Evolutionary conservation across 371 early-diverging fungal species (phyloP).

Genomic region (Dichotomocladium elegans): DNA sequence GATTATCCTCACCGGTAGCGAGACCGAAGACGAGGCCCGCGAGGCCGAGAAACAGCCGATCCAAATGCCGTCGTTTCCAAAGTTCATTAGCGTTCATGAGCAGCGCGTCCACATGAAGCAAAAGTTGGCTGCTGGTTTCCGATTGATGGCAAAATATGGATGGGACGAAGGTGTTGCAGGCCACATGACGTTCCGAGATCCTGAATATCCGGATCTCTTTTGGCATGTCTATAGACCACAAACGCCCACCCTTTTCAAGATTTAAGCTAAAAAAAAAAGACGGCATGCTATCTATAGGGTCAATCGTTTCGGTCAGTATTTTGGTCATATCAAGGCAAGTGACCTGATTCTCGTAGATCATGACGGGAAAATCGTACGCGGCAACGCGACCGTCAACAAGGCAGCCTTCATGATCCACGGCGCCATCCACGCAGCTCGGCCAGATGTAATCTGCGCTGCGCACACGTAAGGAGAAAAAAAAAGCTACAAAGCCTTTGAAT

Average conservation of each 20-base stretch:
- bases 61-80: slow-evolving; percentile 33
- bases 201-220: slow-evolving; percentile 54
- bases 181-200: slow-evolving; percentile 56
- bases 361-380: slow-evolving; percentile 48
- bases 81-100: slow-evolving; percentile 27
- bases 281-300: slow-evolving; percentile 33
- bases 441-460: slow-evolving; percentile 51
- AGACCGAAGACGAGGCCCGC: slow-evolving; percentile 45
- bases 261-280: no score
- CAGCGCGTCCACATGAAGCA: slow-evolving; percentile 59
- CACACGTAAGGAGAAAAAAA: slow-evolving; percentile 31
- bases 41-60: slow-evolving; percentile 37
- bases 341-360: slow-evolving; percentile 56
- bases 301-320: slow-evolving; percentile 51
- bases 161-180: slow-evolving; percentile 49
- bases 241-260: no score
- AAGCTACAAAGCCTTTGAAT: no score
- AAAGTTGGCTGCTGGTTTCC: slow-evolving; percentile 55
- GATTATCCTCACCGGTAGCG: slow-evolving; percentile 36
- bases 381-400: slow-evolving; percentile 46
- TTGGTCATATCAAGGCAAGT: slow-evolving; percentile 51
- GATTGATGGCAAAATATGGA: slow-evolving; percentile 51
- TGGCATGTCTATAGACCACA: no score
- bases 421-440: slow-evolving; percentile 43
- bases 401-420: slow-evolving; percentile 64